Conservation (phyloP, 352 stramenopile genomes). For the Phytophthora citrophthora region DNA sequence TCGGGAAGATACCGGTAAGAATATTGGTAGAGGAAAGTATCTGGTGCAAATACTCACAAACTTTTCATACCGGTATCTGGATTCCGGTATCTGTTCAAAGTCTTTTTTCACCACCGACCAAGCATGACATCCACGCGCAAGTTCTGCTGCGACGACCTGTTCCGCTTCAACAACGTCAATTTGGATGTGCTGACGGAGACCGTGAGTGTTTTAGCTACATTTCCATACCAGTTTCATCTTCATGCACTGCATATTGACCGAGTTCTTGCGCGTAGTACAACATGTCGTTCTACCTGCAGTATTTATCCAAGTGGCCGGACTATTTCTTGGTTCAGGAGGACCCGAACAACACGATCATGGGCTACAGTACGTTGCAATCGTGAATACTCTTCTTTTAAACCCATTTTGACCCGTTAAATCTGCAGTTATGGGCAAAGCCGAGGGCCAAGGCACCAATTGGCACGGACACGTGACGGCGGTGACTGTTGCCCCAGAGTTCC, state of each 20-base stretch:
- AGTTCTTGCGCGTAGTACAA: constrained; percentile 87
- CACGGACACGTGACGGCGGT: constrained; percentile 98
- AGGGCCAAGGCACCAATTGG: constrained; percentile 95
- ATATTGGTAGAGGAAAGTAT: no score
- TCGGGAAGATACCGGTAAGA: no score
- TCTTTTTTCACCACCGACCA: background rate
- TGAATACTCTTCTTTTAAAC: constrained; percentile 4
- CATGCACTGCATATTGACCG: constrained; percentile 5
- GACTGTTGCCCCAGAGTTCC: constrained; percentile 96
- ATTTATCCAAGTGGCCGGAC: constrained; percentile 97
- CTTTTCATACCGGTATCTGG: no score
- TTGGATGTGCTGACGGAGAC: constrained; percentile 97
- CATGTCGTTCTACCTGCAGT: constrained; percentile 97
- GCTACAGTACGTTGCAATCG: constrained; percentile 77
- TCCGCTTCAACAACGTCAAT: constrained; percentile 99
- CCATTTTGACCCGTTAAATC: constrained; percentile 3
- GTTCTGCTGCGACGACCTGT: constrained; percentile 97
- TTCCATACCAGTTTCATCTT: background rate
- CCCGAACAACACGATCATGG: constrained; percentile 94
- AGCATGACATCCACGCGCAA: constrained; percentile 95
- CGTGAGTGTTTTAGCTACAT: constrained; percentile 35
- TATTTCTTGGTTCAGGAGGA: constrained; percentile 96
- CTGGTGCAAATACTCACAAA: no score
- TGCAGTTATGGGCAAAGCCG: constrained; percentile 95
- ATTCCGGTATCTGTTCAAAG: no score